Evolutionary conservation across 495 filamentous ascomycete genomes (phyloP).

Genomic region (Aspergillus taichungensis): DNA sequence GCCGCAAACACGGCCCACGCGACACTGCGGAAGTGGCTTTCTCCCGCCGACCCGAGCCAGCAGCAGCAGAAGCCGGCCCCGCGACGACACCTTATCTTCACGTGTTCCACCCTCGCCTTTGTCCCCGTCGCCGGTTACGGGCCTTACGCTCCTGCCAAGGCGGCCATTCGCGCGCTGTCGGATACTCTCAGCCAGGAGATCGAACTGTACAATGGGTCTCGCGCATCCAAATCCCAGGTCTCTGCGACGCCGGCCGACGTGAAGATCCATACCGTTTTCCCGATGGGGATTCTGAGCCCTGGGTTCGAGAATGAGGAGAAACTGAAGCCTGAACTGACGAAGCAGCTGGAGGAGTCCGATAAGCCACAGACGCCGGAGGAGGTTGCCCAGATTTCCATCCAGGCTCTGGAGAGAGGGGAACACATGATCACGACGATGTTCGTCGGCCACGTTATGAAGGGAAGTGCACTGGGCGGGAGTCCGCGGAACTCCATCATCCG

Average conservation of each 20-base stretch:
- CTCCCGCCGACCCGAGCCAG: constrained; percentile 22
- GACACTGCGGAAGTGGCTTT: constrained; percentile 40
- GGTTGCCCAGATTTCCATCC: constrained; percentile 62
- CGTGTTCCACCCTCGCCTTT: constrained; percentile 67
- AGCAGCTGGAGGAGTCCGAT: constrained; percentile 74
- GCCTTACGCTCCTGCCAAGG: constrained; percentile 78
- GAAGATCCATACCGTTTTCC: constrained; percentile 74
- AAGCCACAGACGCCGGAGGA: constrained; percentile 67
- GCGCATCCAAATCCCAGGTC: constrained; percentile 37
- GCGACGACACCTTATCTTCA: constrained; percentile 79
- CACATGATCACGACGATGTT: constrained; percentile 67
- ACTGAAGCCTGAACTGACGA: constrained; percentile 74
- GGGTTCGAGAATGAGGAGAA: constrained; percentile 71
- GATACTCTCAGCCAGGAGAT: constrained; percentile 81
- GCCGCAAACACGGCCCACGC: constrained; percentile 79
- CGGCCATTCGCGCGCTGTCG: constrained; percentile 72
- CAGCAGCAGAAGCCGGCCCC: constrained; percentile 19
- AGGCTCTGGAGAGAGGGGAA: constrained; percentile 68
- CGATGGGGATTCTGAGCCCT: constrained; percentile 69
- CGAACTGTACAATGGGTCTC: constrained; percentile 63
- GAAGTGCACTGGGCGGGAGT: constrained; percentile 33
- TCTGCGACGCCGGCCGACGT: constrained; percentile 48
- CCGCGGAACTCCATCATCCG: constrained; percentile 32
- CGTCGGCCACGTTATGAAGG: constrained; percentile 58
- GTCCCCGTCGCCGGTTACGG: constrained; percentile 74